Evolutionary conservation across 2,329 filamentous ascomycete genomes (phyloP).

Genomic region (Ilyonectria robusta): DNA sequence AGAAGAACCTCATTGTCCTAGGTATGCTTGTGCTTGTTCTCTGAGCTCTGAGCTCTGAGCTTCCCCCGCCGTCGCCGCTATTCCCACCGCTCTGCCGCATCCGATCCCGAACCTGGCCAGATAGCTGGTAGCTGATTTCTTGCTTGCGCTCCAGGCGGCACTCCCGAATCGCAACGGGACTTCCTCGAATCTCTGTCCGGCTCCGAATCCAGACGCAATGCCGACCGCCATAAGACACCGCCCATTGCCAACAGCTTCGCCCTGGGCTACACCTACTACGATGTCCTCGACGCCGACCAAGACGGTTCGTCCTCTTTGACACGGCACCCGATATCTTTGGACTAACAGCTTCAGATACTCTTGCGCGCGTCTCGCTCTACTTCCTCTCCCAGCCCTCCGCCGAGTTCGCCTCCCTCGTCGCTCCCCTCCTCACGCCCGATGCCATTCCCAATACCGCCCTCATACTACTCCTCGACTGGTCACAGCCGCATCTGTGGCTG

Average conservation of each 20-base stretch:
- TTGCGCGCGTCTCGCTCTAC: slow-evolving; percentile 91
- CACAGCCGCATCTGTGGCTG: slow-evolving; percentile 93
- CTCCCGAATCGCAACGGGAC: slow-evolving; percentile 85
- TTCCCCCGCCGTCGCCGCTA: not conserved
- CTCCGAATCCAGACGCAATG: slow-evolving; percentile 66
- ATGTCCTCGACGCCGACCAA: slow-evolving; percentile 93
- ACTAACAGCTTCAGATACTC: slow-evolving; percentile 75
- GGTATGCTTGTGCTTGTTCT: slow-evolving; percentile 65
- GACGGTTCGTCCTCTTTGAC: slow-evolving; percentile 73
- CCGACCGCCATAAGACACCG: slow-evolving; percentile 74
- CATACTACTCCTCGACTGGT: slow-evolving; percentile 95
- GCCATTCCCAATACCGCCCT: slow-evolving; percentile 89
- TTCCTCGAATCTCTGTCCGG: slow-evolving; percentile 79
- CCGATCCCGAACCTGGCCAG: slow-evolving; percentile 25
- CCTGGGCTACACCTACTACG: slow-evolving; percentile 94
- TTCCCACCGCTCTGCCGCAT: slow-evolving; percentile 4
- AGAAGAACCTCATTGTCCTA: slow-evolving; percentile 91
- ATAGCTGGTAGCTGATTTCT: slow-evolving; percentile 44
- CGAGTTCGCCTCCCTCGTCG: slow-evolving; percentile 85
- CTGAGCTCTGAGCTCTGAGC: not conserved
- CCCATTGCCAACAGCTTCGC: slow-evolving; percentile 94
- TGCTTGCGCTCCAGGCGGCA: slow-evolving; percentile 72
- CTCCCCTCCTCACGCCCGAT: slow-evolving; percentile 86
- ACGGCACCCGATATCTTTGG: not conserved
- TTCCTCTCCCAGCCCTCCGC: slow-evolving; percentile 88